Evolutionary conservation across 2,329 filamentous ascomycete genomes (phyloP), one percentile per base, ranked within the genome.

Genomic region (Coleophoma cylindrospora): DNA sequence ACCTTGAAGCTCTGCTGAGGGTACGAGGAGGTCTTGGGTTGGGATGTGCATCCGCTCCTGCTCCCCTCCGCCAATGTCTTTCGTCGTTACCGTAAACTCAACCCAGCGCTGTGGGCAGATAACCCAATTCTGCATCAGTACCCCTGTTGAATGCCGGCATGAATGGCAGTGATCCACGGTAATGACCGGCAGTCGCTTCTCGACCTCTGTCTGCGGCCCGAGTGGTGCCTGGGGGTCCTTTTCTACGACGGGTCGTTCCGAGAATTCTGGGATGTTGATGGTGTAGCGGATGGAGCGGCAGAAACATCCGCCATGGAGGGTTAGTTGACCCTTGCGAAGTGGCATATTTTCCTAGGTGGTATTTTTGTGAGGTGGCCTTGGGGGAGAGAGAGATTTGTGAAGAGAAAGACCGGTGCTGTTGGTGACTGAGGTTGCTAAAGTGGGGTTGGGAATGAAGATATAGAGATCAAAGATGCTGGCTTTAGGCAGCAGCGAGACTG

Each of bases 221-320:
- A 55, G 38, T 15, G 38, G 19, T 14, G 48, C 48, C 38, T 44
- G n/a, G 17, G 34, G 49, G 10, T 21, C 22, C 12, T 11, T 14
- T 19, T 21, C 27, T 33, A 46, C 38, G 15, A 54, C 34, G 19
- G 54, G 56, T 9, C 61, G 56, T 10, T 54, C 14, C 2, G 49
- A 50, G 43, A 58, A 50, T 2, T 48, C 32, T 10, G 61, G 61
- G 22, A 64, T 50, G 7, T 48, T 54, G 45, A 64, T 57, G 4
- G 55, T 58, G 50, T 65, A 64, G 14, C 53, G 50, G 48, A 64
- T 61, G 34, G 61, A 57, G 40, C 53, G 54, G 54, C 61, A 65
- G 50, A 59, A 62, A 50, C 63, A 64, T 17, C 62, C 61, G 14
- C 62, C 63, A 1, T 48, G 54, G 9, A 65, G 51, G 10, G 52